These are phyloP conservation scores for Calonectria multiphialidica DNA, from an alignment of 2,329 filamentous ascomycete genomes.

Conservation along the genomic window DNA sequence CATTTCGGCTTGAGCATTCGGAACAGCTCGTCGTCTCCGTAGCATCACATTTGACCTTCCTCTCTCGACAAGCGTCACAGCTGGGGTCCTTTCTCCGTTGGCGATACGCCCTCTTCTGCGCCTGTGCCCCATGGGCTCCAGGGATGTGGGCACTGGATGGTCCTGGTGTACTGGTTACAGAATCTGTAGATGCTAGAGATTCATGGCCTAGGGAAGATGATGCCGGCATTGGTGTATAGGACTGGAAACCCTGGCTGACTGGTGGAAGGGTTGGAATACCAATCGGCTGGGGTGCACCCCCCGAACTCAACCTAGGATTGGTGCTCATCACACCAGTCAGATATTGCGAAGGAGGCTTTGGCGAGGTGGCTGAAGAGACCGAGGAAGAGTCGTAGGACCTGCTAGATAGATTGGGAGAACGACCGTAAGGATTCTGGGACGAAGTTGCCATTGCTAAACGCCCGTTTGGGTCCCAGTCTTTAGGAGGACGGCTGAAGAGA, in stretches of 20 bases:
- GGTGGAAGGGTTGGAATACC: conserved; percentile 65
- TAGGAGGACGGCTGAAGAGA: conserved; percentile 26
- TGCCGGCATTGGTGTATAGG: conserved; percentile 64
- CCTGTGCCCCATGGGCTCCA: conserved; percentile 64
- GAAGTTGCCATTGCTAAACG: conserved; percentile 61
- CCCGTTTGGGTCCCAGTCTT: conserved; percentile 31
- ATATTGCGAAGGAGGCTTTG: conserved; percentile 66
- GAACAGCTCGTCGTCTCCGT: conserved; percentile 97
- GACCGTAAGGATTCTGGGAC: conserved; percentile 68
- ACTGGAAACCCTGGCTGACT: conserved; percentile 62
- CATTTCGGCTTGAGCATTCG: conserved; percentile 95
- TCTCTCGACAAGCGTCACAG: conserved; percentile 94
- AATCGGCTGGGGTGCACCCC: conserved; percentile 64
- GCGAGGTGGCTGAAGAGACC: conserved; percentile 72
- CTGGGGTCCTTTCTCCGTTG: conserved; percentile 96
- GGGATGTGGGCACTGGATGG: conserved; percentile 47
- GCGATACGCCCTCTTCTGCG: conserved; percentile 93
- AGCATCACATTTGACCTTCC: conserved; percentile 91
- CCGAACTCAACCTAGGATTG: conserved; percentile 62
- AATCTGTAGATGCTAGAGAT: conserved; percentile 70
- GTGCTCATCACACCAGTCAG: conserved; percentile 64
- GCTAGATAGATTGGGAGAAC: conserved; percentile 72
- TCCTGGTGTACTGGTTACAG: conserved; percentile 67
- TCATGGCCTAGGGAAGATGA: conserved; percentile 68
- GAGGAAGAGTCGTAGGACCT: conserved; percentile 75